Base-by-base conservation (phyloP, 1,139 yeast species). In the Diutina rugosa region DNA sequence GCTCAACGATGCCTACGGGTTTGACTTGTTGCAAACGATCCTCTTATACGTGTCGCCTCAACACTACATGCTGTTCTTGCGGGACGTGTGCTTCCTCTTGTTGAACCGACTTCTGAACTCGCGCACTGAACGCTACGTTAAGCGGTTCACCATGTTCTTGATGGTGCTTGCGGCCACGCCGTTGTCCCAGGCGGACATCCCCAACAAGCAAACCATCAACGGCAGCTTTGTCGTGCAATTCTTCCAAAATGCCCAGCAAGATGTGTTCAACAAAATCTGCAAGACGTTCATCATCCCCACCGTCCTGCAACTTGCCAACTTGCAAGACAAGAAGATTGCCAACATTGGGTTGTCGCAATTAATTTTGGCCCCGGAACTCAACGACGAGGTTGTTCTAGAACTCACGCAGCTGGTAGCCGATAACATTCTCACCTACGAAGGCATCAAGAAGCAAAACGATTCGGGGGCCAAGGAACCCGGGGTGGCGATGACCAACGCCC, bases 61-160 rank as follows among this genome's bases (percentile, higher is more conserved):
- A 1, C 62, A 68, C 2, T 69, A 90, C 56, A 72, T 77, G 56
- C 79, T 77, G n/a, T 89, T 77, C 63, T 67, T 85, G 59, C 82
- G 81, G 58, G 90, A 90, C 64, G 80, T 93, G 61, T 90, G 95
- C 0, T 75, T 86, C 49, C 73, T 95, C 55, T 71, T 95, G 48
- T 72, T 93, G 63, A 88, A 90, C 59, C 80, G 98, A 63, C 77
- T 95, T 62, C 93, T 90, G 65, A 81, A 76, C 60, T 82, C 91
- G 0, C 80, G 88, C 66, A 90, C 97, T 0, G 97, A 90, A 57
- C 87, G 85, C 67, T 90, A 80, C 67, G 83, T 87, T 41, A 83
- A 87, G 62, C 80, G 84, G 65, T 81, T 93, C 61, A 80, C 86
- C 14, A 76, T 85, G 28, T 87, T 88, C 63, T 64, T 89, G 29